Evolutionary conservation across 2,329 filamentous ascomycete genomes (phyloP), one percentile per base, ranked within the genome.

Genomic region (Penicillium corylophilum): DNA sequence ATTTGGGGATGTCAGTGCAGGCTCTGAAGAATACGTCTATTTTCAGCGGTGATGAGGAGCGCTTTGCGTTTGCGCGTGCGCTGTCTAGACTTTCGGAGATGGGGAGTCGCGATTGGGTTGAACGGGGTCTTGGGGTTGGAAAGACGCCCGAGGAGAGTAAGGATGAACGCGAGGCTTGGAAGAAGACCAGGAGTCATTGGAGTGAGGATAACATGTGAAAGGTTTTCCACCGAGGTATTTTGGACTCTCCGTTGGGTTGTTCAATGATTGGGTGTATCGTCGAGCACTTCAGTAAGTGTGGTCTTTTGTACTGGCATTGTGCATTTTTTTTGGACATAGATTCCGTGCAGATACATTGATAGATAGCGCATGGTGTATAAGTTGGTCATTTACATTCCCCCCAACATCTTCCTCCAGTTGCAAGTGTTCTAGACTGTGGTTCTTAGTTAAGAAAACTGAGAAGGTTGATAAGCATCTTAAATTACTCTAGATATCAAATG

Each of bases 71-170:
- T 77, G 91, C 91, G 22, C 79, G 94, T 48, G 94, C 94, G 1
- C 71, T 97, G 61, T 92, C 87, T 48, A 79, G 94, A 50, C 74
- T 99, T 55, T 87, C 80, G 48, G 91, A 97, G 73, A 99, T 99
- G 94, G 90, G 91, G 18, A 94, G 90, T 69, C 84, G 85, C 70
- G 88, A 96, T 70, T 99, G 94, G 94, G 89, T 97, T 3, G 93
- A 97, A 74, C 75, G 91, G 13, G 92, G 84, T 0, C 56, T 85
- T 69, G 78, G 76, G 0, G 64, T 79, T 46, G 78, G 77, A 1
- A 69, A 78, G 59, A 71, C 72, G 64, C 69, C 67, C 28, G 61
- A 69, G 41, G 70, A 77, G 20, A 75, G 74, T 0, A 69, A 75
- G 54, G 65, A 70, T 31, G 78, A 79, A 55, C 74, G 71, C 43